A percentile compares a stretch with the other conserved stretches of the same genome.
phyloP scores from a whole-genome alignment of 2,329 filamentous ascomycete genomes.

The Phyllosticta citribraziliensis region DNA sequence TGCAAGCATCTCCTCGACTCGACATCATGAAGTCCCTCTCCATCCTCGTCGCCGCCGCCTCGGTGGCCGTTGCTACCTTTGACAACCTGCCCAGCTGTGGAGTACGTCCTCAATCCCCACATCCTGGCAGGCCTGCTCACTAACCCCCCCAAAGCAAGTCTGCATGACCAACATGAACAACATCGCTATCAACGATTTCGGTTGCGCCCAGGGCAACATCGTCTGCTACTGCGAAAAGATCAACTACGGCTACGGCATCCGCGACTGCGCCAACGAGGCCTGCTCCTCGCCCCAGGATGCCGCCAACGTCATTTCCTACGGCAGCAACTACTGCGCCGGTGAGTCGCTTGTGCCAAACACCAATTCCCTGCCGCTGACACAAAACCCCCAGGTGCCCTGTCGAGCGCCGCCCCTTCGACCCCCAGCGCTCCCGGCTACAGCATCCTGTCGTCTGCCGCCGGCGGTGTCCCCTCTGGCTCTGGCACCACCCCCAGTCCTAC shows the following conservation, averaged over 20 bases:
- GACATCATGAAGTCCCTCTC: constrained; percentile 29
- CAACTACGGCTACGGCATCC: constrained; percentile 38
- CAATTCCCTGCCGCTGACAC: constrained; percentile 1
- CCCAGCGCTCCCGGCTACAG: constrained; percentile 14
- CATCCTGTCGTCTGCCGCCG: constrained; percentile 17
- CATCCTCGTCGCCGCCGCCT: constrained; percentile 25
- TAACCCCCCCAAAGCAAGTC: constrained; percentile 19
- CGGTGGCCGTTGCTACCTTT: constrained; percentile 25
- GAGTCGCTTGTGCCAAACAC: constrained; percentile 9
- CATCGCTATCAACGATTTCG: constrained; percentile 29
- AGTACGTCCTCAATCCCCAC: constrained; percentile 19
- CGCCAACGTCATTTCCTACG: constrained; percentile 23
- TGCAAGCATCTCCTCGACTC: not conserved
- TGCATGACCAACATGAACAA: constrained; percentile 39
- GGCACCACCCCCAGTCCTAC: constrained; percentile 1
- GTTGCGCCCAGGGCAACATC: constrained; percentile 29
- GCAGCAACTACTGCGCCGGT: constrained; percentile 24
- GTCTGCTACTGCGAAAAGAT: constrained; percentile 35
- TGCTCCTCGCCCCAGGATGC: constrained; percentile 23
- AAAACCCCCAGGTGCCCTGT: constrained; percentile 7
- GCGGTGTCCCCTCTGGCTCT: not conserved
- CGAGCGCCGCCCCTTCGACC: constrained; percentile 11
- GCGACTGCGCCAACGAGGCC: constrained; percentile 37
- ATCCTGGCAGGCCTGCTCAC: not conserved
- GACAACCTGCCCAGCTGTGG: constrained; percentile 21